Evolutionary conservation across 1,284 basidiomycete species (phyloP), one percentile per base, ranked within the genome.

Genomic region (Taiwanofungus camphoratus): DNA sequence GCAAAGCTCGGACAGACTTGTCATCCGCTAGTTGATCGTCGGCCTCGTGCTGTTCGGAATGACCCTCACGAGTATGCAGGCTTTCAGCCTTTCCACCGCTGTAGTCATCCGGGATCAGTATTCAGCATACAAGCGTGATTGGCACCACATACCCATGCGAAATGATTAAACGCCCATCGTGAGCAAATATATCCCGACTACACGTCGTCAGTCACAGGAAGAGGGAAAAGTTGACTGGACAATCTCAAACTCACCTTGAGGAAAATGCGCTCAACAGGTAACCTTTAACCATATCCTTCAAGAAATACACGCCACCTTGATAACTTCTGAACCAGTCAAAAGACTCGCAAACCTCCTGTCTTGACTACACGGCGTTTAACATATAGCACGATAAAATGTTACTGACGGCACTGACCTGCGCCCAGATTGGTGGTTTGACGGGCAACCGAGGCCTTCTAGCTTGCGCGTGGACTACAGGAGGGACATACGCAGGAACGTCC

Each of bases 271-370:
- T 75, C 21, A 89, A 66, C 21, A 89, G 70, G 55, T 89, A 89
- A 2, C 86, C 86, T 57, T 76, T 79, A 7, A 74, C 82, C 20
- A 74, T 61, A 44, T 77, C 73, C n/a, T 77, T 67, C 22, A 63
- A 61, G 43, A 70, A 76, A 58, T 89, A 89, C 3, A 89, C 86
- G 4, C 86, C 86, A 9, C 84, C 68, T 61, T 89, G 87, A 55
- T 85, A 88, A 50, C 74, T 77, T 31, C 82, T 72, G 60, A 89
- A 89, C 72, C 77, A 82, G 16, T 79, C 74, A 35, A 82, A 76
- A 1, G 79, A 72, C 59, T 89, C 86, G 62, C 87, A 88, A 2
- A 89, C 69, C 61, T 89, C 86, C 64, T 88, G 86, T 33, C 86
- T 76, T 19, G 84, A 82, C 87, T 89, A 47, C 13, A 31, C 15